Evolutionary conservation across 495 filamentous ascomycete genomes (phyloP).

Genomic region (Xylaria sp.): DNA sequence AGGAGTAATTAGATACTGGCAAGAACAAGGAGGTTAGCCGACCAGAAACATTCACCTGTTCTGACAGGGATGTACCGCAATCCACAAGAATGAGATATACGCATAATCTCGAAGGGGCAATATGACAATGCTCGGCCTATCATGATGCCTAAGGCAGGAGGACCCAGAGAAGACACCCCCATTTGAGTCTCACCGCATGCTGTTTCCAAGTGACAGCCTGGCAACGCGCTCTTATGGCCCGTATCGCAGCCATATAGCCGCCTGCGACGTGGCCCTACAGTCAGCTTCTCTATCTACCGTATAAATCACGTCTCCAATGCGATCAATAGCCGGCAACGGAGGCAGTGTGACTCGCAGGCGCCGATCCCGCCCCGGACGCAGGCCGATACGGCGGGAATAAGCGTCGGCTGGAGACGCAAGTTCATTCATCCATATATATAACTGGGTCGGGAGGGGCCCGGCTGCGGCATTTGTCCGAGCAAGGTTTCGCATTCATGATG

Average conservation of each 20-base stretch:
- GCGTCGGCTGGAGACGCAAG: slow-evolving; percentile 13
- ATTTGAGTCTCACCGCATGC: neutral
- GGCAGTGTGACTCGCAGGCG: slow-evolving; percentile 25
- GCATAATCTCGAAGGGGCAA: neutral
- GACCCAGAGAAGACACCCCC: neutral
- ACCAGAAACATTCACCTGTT: neutral
- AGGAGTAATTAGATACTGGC: neutral
- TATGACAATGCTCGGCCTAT: neutral
- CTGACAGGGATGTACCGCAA: neutral
- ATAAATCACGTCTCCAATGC: neutral
- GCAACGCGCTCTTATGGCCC: neutral
- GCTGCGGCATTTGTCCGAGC: neutral
- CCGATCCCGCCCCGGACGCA: slow-evolving; percentile 36
- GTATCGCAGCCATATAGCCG: neutral
- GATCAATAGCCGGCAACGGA: slow-evolving; percentile 32
- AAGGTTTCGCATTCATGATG: slow-evolving; percentile 1
- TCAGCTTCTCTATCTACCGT: neutral
- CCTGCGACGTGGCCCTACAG: neutral
- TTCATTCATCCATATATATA: neutral
- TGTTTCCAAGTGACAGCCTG: neutral
- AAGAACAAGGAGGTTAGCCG: neutral
- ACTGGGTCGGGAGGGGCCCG: slow-evolving; percentile 5
- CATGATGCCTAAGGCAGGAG: neutral
- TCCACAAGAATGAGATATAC: neutral
- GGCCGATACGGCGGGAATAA: slow-evolving; percentile 33